Conservation (phyloP, 192 early-diverging fungal species). For the Cladochytrium replicatum region DNA sequence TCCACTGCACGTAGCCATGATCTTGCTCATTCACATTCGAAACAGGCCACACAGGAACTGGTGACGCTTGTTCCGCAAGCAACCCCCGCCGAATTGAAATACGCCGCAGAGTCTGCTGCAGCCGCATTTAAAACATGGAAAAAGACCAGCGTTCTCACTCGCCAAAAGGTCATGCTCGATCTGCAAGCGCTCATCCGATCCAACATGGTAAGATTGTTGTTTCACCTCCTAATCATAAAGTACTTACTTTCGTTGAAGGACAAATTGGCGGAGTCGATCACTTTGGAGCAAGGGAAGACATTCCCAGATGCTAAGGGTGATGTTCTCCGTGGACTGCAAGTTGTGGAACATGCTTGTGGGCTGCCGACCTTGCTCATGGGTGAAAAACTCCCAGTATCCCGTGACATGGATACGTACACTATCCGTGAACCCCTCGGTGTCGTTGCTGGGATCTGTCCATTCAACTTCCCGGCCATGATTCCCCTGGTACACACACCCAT, state of each 20-base stretch:
- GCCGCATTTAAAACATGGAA: conserved; percentile 80
- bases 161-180: conserved; percentile 90
- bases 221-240: too few species aligned
- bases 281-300: conserved; percentile 87
- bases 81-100: conserved; percentile 71
- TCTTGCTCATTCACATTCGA: not conserved
- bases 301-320: conserved; percentile 84
- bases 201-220: conserved; percentile 60
- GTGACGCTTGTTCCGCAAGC: conserved; percentile 79
- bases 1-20: not conserved
- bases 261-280: conserved; percentile 68
- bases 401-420: conserved; percentile 94
- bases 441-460: conserved; percentile 86
- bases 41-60: conserved; percentile 80
- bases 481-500: conserved; percentile 16
- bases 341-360: conserved; percentile 74
- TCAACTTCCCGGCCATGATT: conserved; percentile 96
- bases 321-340: conserved; percentile 83
- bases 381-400: conserved; percentile 67
- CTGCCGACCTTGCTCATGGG: conserved; percentile 76
- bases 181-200: conserved; percentile 73
- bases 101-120: conserved; percentile 58
- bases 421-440: conserved; percentile 88
- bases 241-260: conserved; percentile 40
- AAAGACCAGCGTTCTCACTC: conserved; percentile 67